Evolutionary conservation across 768 basidiomycete genomes (phyloP), one percentile per base, ranked within the genome.

Genomic region (Megacollybia marginata): DNA sequence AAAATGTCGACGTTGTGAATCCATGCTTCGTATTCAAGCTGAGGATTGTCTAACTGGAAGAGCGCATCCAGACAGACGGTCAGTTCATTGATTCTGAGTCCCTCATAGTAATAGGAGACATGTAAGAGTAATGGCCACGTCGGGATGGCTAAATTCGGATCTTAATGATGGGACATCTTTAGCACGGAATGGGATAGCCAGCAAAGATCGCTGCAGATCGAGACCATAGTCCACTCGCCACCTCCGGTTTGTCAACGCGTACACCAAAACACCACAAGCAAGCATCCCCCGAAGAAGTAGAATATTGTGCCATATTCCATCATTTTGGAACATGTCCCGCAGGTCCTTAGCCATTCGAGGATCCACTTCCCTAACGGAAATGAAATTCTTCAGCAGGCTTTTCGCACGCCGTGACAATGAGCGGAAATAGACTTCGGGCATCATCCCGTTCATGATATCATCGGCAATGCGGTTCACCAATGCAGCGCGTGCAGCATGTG

Each of bases 161-260:
- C 69, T 62, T 11, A 60, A 52, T 12, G 73, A 62, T 0, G 78
- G 77, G 5, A 69, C 61, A 44, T 79, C 78, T 53, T 76, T 79
- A 0, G 77, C 78, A n/a, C 70, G 64, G 48, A 75, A 79, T 0
- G 78, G 78, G 0, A 79, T 76, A 1, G 77, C 76, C 1, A 79
- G 65, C 53, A 72, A 59, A 1, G 75, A 68, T 4, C 78, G 68
- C 6, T 43, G 52, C 2, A 55, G 56, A 44, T 73, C 71, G 5
- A 76, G 66, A 2, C 78, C 78, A 52, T 75, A 80, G 42, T 79
- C 71, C 0, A 79, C 78, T 31, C 77, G 57, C 74, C 75, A 79
- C 10, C 75, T 67, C 43, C 63, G 65, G 15, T 68, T 62, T 31
- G 56, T 58, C 0, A 80, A 57, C 1, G 60, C 58, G 44, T 69